phyloP scores from a whole-genome alignment of 306 rosid genomes.

The Begonia loranthoides region DNA sequence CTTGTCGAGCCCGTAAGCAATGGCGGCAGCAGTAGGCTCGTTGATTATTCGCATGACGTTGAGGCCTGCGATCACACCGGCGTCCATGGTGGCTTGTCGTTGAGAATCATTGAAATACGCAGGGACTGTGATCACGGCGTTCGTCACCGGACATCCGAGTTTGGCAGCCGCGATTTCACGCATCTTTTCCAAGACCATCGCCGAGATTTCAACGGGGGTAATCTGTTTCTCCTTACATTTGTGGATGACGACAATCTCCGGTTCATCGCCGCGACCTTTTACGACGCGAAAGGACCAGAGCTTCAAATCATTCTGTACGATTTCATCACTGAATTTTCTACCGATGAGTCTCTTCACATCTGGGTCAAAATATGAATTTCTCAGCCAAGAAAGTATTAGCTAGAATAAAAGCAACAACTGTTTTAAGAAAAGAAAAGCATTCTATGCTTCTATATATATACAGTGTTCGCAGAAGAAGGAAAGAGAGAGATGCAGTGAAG shows the following conservation, averaged over 20 bases:
- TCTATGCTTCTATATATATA: no score
- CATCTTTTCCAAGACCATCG: background rate
- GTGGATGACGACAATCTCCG: background rate
- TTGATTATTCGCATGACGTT: conserved; percentile 8
- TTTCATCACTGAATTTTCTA: background rate
- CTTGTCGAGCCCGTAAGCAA: conserved; percentile 5
- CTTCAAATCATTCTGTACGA: background rate
- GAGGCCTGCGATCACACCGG: background rate
- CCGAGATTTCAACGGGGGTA: background rate
- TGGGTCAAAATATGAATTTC: background rate
- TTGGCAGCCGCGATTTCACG: background rate
- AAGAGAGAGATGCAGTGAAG: background rate
- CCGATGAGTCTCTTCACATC: background rate
- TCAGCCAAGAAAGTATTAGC: no score
- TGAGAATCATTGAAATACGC: conserved; percentile 7
- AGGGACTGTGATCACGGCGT: conserved; percentile 5
- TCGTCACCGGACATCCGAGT: background rate
- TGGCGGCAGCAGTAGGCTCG: conserved; percentile 2
- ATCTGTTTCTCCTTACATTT: background rate
- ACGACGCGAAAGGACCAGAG: background rate
- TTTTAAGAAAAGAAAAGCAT: no score
- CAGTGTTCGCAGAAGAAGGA: background rate
- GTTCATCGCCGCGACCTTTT: background rate
- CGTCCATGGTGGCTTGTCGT: conserved; percentile 4
- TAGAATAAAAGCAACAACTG: no score